Percentiles rank a stretch among this genome's conserved stretches.
Conservation (phyloP, 2,329 filamentous ascomycete genomes). For the Monosporascus sp. region DNA sequence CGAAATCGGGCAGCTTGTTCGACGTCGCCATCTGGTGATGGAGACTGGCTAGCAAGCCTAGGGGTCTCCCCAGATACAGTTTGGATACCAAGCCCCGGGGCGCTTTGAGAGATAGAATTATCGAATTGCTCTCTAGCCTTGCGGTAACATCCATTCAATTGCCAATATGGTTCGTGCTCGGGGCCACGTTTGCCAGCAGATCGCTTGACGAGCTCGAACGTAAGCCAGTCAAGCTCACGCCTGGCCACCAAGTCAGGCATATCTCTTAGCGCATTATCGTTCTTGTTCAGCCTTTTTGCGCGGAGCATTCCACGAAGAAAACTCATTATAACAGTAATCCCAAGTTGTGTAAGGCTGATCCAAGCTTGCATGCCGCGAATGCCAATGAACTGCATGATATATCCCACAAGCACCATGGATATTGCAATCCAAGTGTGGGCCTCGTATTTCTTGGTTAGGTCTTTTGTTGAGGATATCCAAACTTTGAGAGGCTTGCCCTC, state of each 20-base stretch:
- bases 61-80: no score
- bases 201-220: slow-evolving; percentile 7
- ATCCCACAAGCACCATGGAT: slow-evolving; percentile 4
- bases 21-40: background rate
- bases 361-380: slow-evolving; percentile 14
- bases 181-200: background rate
- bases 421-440: slow-evolving; percentile 3
- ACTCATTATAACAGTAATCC: slow-evolving; percentile 13
- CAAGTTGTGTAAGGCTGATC: slow-evolving; percentile 15
- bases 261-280: slow-evolving; percentile 8
- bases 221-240: slow-evolving; percentile 20
- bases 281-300: slow-evolving; percentile 8
- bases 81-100: background rate
- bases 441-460: background rate
- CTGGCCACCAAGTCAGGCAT: slow-evolving; percentile 9
- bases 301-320: slow-evolving; percentile 11
- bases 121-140: background rate
- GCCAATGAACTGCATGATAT: slow-evolving; percentile 16
- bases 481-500: background rate
- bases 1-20: background rate
- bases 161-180: background rate
- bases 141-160: background rate
- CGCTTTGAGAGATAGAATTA: background rate
- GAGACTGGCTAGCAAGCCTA: background rate
- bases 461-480: slow-evolving; percentile 9